Evolutionary conservation across 2,329 filamentous ascomycete genomes (phyloP).

Genomic region (Dryadomyces quercus-mongolicae): DNA sequence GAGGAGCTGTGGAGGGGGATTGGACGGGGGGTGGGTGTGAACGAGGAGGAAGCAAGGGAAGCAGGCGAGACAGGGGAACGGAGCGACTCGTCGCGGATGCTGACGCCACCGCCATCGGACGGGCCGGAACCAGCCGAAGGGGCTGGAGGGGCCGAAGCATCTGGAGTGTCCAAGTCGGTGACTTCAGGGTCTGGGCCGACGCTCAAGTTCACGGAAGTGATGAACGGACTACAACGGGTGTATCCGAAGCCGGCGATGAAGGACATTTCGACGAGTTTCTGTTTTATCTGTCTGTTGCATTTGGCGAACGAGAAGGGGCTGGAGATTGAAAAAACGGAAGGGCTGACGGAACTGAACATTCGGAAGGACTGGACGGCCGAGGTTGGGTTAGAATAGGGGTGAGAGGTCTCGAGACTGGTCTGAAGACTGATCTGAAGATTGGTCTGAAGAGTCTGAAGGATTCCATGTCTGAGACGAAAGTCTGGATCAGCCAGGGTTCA

Average conservation of each 20-base stretch:
- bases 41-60: conserved; percentile 31
- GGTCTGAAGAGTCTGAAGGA: too few species aligned
- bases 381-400: conserved; percentile 20
- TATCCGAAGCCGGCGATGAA: conserved; percentile 79
- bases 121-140: background rate
- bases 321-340: conserved; percentile 53
- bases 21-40: conserved; percentile 27
- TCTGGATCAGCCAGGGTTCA: too few species aligned
- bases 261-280: conserved; percentile 86
- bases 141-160: background rate
- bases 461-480: too few species aligned
- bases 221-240: conserved; percentile 76
- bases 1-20: conserved; percentile 61
- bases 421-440: too few species aligned
- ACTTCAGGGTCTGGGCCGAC: conserved; percentile 8
- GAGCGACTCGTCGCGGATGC: conserved; percentile 4
- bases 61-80: background rate
- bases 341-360: conserved; percentile 47
- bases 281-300: conserved; percentile 89
- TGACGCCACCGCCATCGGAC: conserved; percentile 11
- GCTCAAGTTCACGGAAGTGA: conserved; percentile 81
- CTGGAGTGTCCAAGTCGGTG: background rate
- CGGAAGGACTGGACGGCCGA: conserved; percentile 51
- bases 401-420: too few species aligned
- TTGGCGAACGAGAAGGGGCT: conserved; percentile 88